Evolutionary conservation across 164 flowering plant genomes (phyloP), one percentile per base, ranked within the genome.

Genomic region (Tinospora cordifolia): DNA sequence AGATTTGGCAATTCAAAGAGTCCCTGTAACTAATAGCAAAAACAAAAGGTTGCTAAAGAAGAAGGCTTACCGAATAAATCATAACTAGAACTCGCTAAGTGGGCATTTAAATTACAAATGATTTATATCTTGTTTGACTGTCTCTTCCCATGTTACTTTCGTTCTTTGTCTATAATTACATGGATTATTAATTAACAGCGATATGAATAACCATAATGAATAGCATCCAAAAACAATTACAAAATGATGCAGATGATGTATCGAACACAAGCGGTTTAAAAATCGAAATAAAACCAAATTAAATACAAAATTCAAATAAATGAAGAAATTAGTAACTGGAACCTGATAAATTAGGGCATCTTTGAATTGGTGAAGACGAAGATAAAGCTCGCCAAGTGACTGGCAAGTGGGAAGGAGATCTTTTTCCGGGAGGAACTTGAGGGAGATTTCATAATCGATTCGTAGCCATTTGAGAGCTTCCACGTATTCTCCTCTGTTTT

Each of bases 321-420:
- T 36, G 6, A 9, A 10, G 5, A 12, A 54, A 34, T 6, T n/a
- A 26, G 12, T n/a, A 10, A 67, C 8, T 19, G n/a, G n/a, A 27
- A 93, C 98, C 97, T 93, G 98, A 81, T 87, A 94, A 68, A 73
- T 65, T 21, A 90, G 88, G 60, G 99, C 99, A 17, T 95, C 80
- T 24, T 80, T 71, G 83, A 76, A 92, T 9, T 82, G 25, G n/a
- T 79, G 77, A 19, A 92, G 86, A 34, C 97, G 86, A 60, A 92
- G 86, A 71, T 85, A 86, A 75, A 90, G 75, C 73, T 95, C 99
- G 0, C 99, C 98, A 7, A 95, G 86, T 15, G 96, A 85, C 81
- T 95, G 98, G 68, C 99, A 95, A 38, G 99, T 83, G 30, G 98
- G 87, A 7, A 92, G 83, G 26, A 88, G 77, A 3, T 91, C 90